Base-by-base conservation (phyloP, 1,284 basidiomycete species). In the Neotropicomus parvogracilis region DNA sequence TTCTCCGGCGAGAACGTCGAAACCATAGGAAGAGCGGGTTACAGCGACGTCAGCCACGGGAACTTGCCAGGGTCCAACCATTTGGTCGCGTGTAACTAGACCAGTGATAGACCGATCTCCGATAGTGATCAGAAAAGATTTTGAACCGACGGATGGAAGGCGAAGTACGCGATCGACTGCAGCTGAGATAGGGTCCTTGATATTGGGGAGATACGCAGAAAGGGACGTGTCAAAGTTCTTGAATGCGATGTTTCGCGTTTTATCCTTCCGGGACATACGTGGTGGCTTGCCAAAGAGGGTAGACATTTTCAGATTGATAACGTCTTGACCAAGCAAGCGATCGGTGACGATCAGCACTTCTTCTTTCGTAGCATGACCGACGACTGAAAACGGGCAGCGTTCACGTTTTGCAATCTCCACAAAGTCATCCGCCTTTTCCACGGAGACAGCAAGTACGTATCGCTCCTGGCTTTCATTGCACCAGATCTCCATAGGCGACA, bases 401-500 rank as follows among this genome's bases (percentile, higher is more conserved):
- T 99, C 95, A 53, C 95, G 79, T 63, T 79, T 77, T 12, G 92
- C 92, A 37, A 98, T 87, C 7, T 64, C 70, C 63, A 85, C 82
- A 69, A 99, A 98, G 11, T 67, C 60, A 14, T 74, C 67, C 14
- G 76, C 69, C 49, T 74, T 75, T 31, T 81, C 77, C 4, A 81
- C 79, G 1, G 79, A 78, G 52, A 97, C 79, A 14, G 93, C 97
- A 27, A 99, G 79, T 28, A 99, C 97, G 65, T 99, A 99, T 37
- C 97, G 85, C 66, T 99, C 95, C 73, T 99, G 95, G 56, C 86
- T 91, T 72, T 99, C 97, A 70, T 99, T 99, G 70, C 97, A 99
- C 95, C 95, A 99, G 53, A 99, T 98, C 73, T 98, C 95, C 94
- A 99, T 97, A 0, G 95, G 97, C 9, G 91, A 95, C 91, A 99